These are phyloP conservation scores for Arachnomyces sp. DNA, from an alignment of 2,329 filamentous ascomycete genomes.

Conservation along the genomic window DNA sequence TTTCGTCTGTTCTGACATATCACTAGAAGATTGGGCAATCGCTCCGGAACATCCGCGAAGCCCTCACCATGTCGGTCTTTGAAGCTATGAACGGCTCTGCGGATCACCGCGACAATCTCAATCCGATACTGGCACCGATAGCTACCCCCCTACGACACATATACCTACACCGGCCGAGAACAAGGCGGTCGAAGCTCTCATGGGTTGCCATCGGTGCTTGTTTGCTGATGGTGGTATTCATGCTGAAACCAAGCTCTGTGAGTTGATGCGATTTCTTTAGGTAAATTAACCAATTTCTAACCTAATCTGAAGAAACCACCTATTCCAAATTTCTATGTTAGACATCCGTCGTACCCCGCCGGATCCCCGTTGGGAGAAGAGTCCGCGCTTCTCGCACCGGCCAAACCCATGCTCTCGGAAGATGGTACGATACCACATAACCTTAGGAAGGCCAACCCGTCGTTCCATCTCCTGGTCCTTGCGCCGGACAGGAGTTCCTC, in stretches of 20 bases:
- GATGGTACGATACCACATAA: slow-evolving; percentile 24
- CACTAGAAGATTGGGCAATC: too few relatives aligned
- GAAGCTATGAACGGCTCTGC: background rate
- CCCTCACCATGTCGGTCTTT: background rate
- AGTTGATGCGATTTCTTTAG: too few relatives aligned
- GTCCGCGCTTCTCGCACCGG: slow-evolving; percentile 20
- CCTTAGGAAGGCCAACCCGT: slow-evolving; percentile 28
- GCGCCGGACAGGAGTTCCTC: slow-evolving; percentile 39
- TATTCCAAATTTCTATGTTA: slow-evolving; percentile 23
- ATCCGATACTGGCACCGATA: slow-evolving; percentile 11
- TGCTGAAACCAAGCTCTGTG: too few relatives aligned
- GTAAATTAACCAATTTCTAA: too few relatives aligned
- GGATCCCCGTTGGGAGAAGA: slow-evolving; percentile 25
- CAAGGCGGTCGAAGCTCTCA: slow-evolving; percentile 16
- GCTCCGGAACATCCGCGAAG: background rate
- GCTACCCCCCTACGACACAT: slow-evolving; percentile 19
- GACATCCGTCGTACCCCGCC: slow-evolving; percentile 26
- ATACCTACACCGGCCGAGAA: slow-evolving; percentile 20
- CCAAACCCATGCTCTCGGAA: slow-evolving; percentile 12
- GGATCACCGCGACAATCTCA: slow-evolving; percentile 2
- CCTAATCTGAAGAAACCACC: too few relatives aligned
- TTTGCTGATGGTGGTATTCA: too few relatives aligned
- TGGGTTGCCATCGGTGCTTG: background rate
- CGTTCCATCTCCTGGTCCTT: slow-evolving; percentile 51
- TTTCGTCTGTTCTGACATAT: too few relatives aligned